These are phyloP conservation scores for Xerocomus brunneocitrinus DNA, from an alignment of 768 basidiomycete species.

Conservation along the genomic window DNA sequence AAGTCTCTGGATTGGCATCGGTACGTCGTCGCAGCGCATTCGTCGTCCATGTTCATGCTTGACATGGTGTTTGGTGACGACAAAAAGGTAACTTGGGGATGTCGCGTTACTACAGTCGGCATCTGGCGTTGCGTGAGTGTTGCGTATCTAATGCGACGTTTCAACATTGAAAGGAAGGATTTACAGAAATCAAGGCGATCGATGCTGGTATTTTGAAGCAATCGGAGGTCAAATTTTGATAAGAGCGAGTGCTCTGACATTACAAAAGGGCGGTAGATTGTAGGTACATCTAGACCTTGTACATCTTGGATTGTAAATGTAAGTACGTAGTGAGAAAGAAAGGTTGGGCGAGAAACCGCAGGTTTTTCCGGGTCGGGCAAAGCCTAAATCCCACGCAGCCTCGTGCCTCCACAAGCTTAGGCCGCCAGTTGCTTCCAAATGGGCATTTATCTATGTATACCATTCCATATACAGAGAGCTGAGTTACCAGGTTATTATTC, in stretches of 20 bases:
- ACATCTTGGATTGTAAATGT: too few species aligned
- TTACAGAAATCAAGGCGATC: slow-evolving; percentile 28
- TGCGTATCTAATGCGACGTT: neutral
- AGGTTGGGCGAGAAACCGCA: too few species aligned
- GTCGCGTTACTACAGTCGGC: slow-evolving; percentile 30
- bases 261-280: neutral
- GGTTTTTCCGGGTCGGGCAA: too few species aligned
- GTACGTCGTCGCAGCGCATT: slow-evolving; percentile 9
- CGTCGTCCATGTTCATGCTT: too few species aligned
- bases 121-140: slow-evolving; percentile 29
- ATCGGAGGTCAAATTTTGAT: slow-evolving; percentile 20
- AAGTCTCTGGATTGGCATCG: slow-evolving; percentile 33
- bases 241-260: neutral
- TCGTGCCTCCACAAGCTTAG: too few species aligned
- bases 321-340: too few species aligned
- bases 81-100: slow-evolving; percentile 19
- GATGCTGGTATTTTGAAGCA: slow-evolving; percentile 25
- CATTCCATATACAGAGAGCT: neutral
- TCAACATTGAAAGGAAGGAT: neutral
- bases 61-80: neutral
- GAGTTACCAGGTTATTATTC: neutral
- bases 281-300: too few species aligned
- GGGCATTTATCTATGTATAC: too few species aligned
- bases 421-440: too few species aligned
- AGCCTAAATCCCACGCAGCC: too few species aligned